Conservation (phyloP, 768 basidiomycete species). For the Glaciozyma antarctica region DNA sequence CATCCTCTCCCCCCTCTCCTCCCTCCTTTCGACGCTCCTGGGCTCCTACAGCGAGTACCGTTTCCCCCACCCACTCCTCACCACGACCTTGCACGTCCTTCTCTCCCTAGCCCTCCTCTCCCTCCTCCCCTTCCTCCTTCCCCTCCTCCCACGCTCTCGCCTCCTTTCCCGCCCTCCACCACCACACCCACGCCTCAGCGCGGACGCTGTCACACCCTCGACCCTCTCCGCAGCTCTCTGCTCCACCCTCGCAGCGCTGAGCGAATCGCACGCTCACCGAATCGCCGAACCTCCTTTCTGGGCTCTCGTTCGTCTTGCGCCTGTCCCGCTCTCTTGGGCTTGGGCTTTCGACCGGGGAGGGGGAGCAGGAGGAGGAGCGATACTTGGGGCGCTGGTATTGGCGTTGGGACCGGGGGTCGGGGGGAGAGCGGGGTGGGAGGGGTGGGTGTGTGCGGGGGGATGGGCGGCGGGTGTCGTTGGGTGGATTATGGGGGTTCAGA, state of each 20-base stretch:
- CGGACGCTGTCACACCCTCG: background rate
- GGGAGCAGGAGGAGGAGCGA: background rate
- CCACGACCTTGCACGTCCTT: slow-evolving; percentile 8
- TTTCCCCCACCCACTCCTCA: slow-evolving; percentile 15
- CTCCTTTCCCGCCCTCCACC: background rate
- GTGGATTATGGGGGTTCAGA: slow-evolving; percentile 1
- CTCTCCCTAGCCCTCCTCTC: background rate
- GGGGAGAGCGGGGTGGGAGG: background rate
- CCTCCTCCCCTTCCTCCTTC: background rate
- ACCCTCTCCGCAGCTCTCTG: background rate
- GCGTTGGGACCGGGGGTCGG: background rate
- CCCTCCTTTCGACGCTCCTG: background rate
- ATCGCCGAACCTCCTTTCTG: slow-evolving; percentile 1
- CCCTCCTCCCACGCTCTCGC: background rate
- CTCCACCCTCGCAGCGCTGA: background rate
- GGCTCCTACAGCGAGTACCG: slow-evolving; percentile 14
- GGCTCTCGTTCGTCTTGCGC: slow-evolving; percentile 5
- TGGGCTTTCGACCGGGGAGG: background rate
- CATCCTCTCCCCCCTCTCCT: background rate
- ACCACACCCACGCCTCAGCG: background rate
- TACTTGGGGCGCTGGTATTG: background rate
- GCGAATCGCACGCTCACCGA: background rate
- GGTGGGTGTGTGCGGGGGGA: background rate
- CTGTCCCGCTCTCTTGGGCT: background rate
- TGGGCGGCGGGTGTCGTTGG: background rate